phyloP scores from a whole-genome alignment of 495 filamentous ascomycete species.

The Daldinia childiae region DNA sequence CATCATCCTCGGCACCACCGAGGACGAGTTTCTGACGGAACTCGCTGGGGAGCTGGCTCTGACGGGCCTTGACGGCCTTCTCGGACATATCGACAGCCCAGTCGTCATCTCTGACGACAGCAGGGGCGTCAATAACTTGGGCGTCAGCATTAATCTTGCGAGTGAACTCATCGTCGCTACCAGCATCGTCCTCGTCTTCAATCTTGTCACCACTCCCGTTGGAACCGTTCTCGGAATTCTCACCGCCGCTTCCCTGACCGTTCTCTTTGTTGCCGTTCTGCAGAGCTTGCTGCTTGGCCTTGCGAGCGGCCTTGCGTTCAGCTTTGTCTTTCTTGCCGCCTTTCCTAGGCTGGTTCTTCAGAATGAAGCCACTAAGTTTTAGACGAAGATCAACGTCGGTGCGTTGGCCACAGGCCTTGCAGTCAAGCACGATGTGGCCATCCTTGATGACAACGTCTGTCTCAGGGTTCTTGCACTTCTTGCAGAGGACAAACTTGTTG shows the following conservation, averaged over 20 bases:
- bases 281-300: constrained; percentile 82
- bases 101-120: constrained; percentile 80
- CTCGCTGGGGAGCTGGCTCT: constrained; percentile 87
- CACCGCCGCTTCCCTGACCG: constrained; percentile 68
- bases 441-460: constrained; percentile 95
- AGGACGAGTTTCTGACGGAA: constrained; percentile 89
- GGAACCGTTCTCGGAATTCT: constrained; percentile 78
- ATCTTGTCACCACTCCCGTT: constrained; percentile 71
- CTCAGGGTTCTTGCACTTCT: constrained; percentile 99
- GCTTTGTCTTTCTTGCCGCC: constrained; percentile 93
- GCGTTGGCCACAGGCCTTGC: constrained; percentile 97
- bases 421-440: constrained; percentile 88
- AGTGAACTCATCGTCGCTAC: constrained; percentile 90
- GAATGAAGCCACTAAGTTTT: constrained; percentile 96
- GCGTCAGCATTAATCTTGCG: constrained; percentile 87
- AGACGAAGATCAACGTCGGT: constrained; percentile 89
- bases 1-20: constrained; percentile 80
- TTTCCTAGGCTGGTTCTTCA: constrained; percentile 91
- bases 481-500: constrained; percentile 96
- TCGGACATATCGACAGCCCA: constrained; percentile 97
- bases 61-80: constrained; percentile 93
- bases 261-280: constrained; percentile 64
- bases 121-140: constrained; percentile 70
- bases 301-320: constrained; percentile 83
- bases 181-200: constrained; percentile 64